Evolutionary conservation across 371 early-diverging fungal species (phyloP).

Genomic region (Rhizomucor pusillus): DNA sequence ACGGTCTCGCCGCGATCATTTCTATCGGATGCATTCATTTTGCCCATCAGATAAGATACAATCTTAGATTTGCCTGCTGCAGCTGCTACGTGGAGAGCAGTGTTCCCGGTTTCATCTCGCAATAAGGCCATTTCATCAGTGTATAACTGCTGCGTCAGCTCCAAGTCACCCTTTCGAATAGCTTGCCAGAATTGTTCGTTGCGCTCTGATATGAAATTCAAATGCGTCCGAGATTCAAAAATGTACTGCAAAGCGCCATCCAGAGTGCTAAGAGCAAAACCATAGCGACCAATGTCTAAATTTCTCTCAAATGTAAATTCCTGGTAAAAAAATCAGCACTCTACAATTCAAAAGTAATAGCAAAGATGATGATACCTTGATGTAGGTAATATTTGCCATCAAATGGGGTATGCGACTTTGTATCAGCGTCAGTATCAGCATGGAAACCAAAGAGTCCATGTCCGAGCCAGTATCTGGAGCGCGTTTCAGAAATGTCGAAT

Average conservation of each 20-base stretch:
- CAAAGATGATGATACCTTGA: slow-evolving; percentile 26
- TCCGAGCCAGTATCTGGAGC: slow-evolving; percentile 12
- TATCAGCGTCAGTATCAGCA: slow-evolving; percentile 48
- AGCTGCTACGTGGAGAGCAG: slow-evolving; percentile 44
- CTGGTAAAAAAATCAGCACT: slow-evolving; percentile 6
- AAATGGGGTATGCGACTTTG: slow-evolving; percentile 52
- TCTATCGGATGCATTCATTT: slow-evolving; percentile 8
- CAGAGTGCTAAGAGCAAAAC: slow-evolving; percentile 54
- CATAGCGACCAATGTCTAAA: slow-evolving; percentile 41
- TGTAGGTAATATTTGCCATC: slow-evolving; percentile 52
- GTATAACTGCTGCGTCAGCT: slow-evolving; percentile 1
- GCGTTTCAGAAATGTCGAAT: slow-evolving; percentile 1
- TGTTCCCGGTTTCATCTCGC: slow-evolving; percentile 46
- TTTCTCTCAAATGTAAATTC: slow-evolving; percentile 51
- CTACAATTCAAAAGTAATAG: neutral
- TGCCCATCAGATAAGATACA: slow-evolving; percentile 19
- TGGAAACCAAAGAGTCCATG: slow-evolving; percentile 51
- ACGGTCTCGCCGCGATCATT: slow-evolving; percentile 46
- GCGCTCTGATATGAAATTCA: slow-evolving; percentile 29
- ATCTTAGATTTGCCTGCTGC: slow-evolving; percentile 27
- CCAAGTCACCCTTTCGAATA: slow-evolving; percentile 4
- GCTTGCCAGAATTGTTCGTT: slow-evolving; percentile 41
- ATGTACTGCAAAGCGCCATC: slow-evolving; percentile 55
- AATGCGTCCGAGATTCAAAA: slow-evolving; percentile 25
- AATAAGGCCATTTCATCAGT: slow-evolving; percentile 10